These are phyloP conservation scores for Mesotaenium endlicherianum DNA, from an alignment of 139 green algal genomes.

Conservation along the genomic window DNA sequence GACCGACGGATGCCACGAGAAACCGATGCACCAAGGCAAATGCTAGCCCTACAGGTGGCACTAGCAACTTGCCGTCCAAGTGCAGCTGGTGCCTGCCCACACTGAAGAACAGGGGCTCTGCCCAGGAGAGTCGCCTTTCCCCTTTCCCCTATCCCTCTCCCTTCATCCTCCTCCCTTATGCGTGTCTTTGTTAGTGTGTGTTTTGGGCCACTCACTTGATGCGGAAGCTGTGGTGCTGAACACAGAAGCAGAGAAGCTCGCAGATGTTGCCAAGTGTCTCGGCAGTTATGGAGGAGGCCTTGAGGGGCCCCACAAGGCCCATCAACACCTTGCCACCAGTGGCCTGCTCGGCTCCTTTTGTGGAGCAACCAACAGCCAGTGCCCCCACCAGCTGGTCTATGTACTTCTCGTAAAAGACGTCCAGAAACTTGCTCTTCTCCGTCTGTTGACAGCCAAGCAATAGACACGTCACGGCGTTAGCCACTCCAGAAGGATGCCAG, in stretches of 20 bases:
- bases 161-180: no score
- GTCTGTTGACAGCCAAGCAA: no score
- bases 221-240: constrained; percentile 77
- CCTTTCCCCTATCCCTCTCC: background rate
- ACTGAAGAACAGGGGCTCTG: no score
- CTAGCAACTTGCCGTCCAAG: no score
- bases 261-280: constrained; percentile 76
- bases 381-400: constrained; percentile 65
- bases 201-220: constrained; percentile 66
- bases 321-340: background rate
- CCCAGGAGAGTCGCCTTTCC: background rate
- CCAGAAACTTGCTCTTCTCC: constrained; percentile 87
- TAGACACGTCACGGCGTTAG: no score
- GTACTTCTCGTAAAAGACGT: constrained; percentile 91
- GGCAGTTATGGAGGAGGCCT: constrained; percentile 55
- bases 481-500: no score
- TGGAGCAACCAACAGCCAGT: constrained; percentile 1
- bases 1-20: no score
- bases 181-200: no score
- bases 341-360: background rate
- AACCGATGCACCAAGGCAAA: no score
- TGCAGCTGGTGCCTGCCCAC: no score
- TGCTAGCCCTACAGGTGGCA: no score
- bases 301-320: background rate
- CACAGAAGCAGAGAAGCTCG: constrained; percentile 93